Percentiles rank a stretch among this genome's conserved stretches.
Conservation (phyloP, 768 basidiomycete genomes). For the Lactifluus subvellereus region DNA sequence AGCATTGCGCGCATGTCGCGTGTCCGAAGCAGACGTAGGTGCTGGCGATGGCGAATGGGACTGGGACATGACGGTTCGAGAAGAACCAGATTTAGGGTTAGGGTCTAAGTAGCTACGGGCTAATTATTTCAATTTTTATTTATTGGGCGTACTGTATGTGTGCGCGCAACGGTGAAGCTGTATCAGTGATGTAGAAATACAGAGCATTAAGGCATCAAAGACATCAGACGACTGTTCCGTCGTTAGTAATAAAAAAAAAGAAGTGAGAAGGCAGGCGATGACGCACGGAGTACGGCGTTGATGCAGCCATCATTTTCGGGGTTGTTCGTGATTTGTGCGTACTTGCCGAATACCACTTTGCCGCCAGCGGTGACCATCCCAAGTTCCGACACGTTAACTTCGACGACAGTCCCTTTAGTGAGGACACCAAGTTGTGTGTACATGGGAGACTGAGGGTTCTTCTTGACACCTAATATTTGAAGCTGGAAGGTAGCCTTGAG, state of each 20-base stretch:
- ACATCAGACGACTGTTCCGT: constrained; percentile 12
- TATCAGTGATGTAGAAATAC: constrained; percentile 6
- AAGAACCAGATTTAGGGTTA: constrained; percentile 11
- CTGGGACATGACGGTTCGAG: constrained; percentile 25
- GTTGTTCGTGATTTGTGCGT: constrained; percentile 91
- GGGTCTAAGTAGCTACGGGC: neutral
- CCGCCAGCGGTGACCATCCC: constrained; percentile 97
- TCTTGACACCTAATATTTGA: constrained; percentile 96
- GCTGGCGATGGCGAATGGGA: constrained; percentile 31
- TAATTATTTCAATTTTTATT: neutral
- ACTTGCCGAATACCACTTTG: constrained; percentile 90
- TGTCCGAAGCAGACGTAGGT: constrained; percentile 24
- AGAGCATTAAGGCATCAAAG: neutral
- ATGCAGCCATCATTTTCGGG: constrained; percentile 96
- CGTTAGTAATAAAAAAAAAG: neutral
- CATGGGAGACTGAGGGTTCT: constrained; percentile 99
- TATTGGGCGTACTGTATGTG: neutral
- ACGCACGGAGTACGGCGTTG: constrained; percentile 86
- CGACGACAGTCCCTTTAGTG: constrained; percentile 97
- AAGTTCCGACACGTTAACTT: constrained; percentile 98
- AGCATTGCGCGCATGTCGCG: constrained; percentile 45
- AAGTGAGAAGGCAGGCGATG: neutral
- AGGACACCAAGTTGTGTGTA: constrained; percentile 94
- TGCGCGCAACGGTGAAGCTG: too few species aligned
- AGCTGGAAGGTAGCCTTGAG: constrained; percentile 98